Evolutionary conservation across 495 filamentous ascomycete species (phyloP).

Genomic region (Tetracladium setigerum): DNA sequence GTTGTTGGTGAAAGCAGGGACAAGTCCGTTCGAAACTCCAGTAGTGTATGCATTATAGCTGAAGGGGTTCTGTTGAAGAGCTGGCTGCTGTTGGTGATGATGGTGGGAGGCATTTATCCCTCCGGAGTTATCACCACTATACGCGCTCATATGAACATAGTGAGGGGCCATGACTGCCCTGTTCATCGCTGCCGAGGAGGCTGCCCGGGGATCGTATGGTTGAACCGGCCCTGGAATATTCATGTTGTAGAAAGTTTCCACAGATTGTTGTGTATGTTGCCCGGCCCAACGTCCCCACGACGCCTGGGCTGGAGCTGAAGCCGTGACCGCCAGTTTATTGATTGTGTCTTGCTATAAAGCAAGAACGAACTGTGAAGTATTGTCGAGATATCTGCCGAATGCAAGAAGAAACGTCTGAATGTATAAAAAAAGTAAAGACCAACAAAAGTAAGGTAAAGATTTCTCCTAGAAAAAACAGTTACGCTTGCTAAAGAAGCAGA

Average conservation of each 20-base stretch:
- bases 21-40: conserved; percentile 1
- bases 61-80: conserved; percentile 16
- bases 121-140: conserved; percentile 6
- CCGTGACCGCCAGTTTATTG: conserved; percentile 25
- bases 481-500: not conserved
- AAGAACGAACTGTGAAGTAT: conserved; percentile 16
- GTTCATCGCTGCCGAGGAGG: conserved; percentile 10
- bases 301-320: conserved; percentile 22
- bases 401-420: not conserved
- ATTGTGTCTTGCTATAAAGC: conserved; percentile 23
- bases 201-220: conserved; percentile 18
- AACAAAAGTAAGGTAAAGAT: not conserved
- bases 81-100: conserved; percentile 1
- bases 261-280: conserved; percentile 12
- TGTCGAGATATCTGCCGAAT: not conserved
- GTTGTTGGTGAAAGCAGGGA: conserved; percentile 15
- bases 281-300: conserved; percentile 22
- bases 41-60: conserved; percentile 8
- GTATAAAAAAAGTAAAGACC: not conserved
- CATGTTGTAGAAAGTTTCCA: conserved; percentile 19
- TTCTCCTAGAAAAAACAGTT: not conserved
- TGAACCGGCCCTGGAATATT: conserved; percentile 22
- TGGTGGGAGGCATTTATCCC: conserved; percentile 10
- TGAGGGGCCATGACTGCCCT: conserved; percentile 21
- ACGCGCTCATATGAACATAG: conserved; percentile 10